Evolutionary conservation across 176 grass and related monocot species (phyloP).

Genomic region (Oryza longistaminata): DNA sequence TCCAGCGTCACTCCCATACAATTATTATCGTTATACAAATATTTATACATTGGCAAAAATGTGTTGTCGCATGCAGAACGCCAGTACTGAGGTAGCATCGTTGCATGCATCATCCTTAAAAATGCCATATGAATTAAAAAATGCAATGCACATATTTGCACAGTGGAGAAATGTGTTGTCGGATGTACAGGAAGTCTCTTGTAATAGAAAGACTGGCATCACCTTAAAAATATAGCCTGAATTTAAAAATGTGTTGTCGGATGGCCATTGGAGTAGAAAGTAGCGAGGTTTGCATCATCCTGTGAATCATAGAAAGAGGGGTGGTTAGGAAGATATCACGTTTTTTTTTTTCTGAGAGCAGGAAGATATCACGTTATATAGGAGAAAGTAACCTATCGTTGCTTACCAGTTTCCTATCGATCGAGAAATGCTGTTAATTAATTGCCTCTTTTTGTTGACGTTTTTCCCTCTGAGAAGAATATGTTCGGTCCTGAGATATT

Average conservation of each 20-base stretch:
- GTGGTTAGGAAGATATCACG: conserved; percentile 45
- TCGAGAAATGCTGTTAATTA: conserved; percentile 8
- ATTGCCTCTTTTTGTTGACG: conserved; percentile 28
- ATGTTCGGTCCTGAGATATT: conserved; percentile 26
- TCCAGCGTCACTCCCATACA: conserved; percentile 30
- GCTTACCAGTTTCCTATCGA: conserved; percentile 11
- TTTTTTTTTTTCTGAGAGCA: too few species aligned
- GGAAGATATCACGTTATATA: conserved; percentile 44
- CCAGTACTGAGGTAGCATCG: background rate
- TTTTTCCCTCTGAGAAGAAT: conserved; percentile 29
- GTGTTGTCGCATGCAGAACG: conserved; percentile 38
- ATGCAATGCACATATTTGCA: conserved; percentile 23
- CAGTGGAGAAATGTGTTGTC: conserved; percentile 41
- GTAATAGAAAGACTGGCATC: conserved; percentile 37
- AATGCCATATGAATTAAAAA: conserved; percentile 3
- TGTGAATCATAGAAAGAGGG: conserved; percentile 40
- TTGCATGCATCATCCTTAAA: conserved; percentile 32
- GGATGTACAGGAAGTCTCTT: conserved; percentile 21
- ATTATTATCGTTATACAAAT: conserved; percentile 15
- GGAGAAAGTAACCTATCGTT: conserved; percentile 27
- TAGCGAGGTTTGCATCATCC: conserved; percentile 33
- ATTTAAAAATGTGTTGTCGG: conserved; percentile 52
- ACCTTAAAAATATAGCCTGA: conserved; percentile 33
- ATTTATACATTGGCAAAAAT: conserved; percentile 33
- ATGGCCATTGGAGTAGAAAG: conserved; percentile 41